A percentile compares a stretch with the other conserved stretches of the same genome.
Conservation (phyloP, 805 yeast genomes). For the Sugiyamaella lignohabitans region DNA sequence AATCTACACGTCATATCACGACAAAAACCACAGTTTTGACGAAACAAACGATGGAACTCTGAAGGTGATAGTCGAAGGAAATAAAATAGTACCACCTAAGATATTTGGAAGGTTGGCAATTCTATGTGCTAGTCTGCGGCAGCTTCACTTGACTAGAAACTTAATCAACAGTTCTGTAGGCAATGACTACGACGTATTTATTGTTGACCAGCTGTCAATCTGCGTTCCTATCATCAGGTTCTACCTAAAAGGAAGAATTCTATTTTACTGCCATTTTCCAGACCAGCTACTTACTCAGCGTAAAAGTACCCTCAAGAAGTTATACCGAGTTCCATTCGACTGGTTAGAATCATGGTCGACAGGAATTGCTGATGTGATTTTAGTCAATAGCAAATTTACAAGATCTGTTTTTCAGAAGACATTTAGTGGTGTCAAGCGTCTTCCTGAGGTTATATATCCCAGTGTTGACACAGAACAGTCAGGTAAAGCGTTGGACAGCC, state of each 20-base stretch:
- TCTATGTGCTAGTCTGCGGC: slow-evolving; percentile 77
- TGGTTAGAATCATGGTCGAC: slow-evolving; percentile 77
- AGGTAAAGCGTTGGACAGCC: slow-evolving; percentile 10
- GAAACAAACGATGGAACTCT: slow-evolving; percentile 61
- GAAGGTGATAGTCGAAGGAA: slow-evolving; percentile 70
- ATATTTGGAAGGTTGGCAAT: slow-evolving; percentile 65
- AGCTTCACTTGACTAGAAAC: slow-evolving; percentile 52
- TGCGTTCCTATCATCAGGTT: slow-evolving; percentile 64
- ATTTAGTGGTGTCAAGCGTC: slow-evolving; percentile 37
- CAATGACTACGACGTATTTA: slow-evolving; percentile 55
- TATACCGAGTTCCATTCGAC: slow-evolving; percentile 82
- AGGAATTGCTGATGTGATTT: slow-evolving; percentile 64
- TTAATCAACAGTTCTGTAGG: slow-evolving; percentile 43
- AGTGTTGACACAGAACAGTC: slow-evolving; percentile 55
- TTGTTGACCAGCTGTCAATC: slow-evolving; percentile 84
- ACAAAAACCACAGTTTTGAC: slow-evolving; percentile 79
- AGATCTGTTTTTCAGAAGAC: slow-evolving; percentile 58
- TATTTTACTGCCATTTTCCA: slow-evolving; percentile 96
- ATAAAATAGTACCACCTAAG: slow-evolving; percentile 65
- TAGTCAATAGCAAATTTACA: slow-evolving; percentile 87
- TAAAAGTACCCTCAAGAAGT: slow-evolving; percentile 44
- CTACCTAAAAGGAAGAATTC: slow-evolving; percentile 39
- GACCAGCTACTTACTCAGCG: slow-evolving; percentile 71
- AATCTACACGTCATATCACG: slow-evolving; percentile 88
- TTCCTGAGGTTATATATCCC: slow-evolving; percentile 62